Base-by-base conservation (phyloP, 148 eudicot species). In the Limonium bicolor region DNA sequence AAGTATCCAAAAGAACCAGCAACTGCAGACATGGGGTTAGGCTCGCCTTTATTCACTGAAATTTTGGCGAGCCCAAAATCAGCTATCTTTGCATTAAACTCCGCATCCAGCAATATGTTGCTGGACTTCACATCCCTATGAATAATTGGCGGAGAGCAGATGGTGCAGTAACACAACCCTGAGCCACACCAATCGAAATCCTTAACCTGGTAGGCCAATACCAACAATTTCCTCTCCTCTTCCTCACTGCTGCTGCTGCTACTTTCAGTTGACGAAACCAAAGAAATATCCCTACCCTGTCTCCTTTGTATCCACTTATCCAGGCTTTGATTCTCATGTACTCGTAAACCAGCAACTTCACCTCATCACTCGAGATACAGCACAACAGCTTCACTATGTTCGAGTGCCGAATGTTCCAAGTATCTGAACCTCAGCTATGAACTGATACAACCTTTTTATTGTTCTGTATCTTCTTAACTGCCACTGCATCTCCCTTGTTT, bases 1-100 rank as follows among this genome's bases (percentile, higher is more conserved):
- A 87, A 82, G 67, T 87, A 87, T 61, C 96, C 96, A 41, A 78
- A 87, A 6, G 96, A 87, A 43, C 96, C 96, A 53, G 96, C 96
- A 53, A 86, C 76, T 0, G 22, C 25, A 41, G 28, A 41, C 73
- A 86, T 79, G 27, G 96, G 78, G 65, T 73, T 78, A 4, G 96
- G 73, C 27, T 60, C 59, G 0, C 94, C 77, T 61, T 74, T 65
- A 63, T 82, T 94, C 18, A 87, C 72, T n/a, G n/a, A n/a, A 53
- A 87, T 60, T 66, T 87, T 87, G 1, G 96, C 96, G 71, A 87
- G 57, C 34, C 96, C 94, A 30, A 82, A 87, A 71, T 87, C 96
- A 19, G 85, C 96, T 13, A 87, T 94, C 55, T 74, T 88, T 12
- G 94, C 80, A 49, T 74, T 67, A 29, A 70, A 64, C 48, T 42